Evolutionary conservation across 352 stramenopile species (phyloP).

Genomic region (Phytophthora sp.): DNA sequence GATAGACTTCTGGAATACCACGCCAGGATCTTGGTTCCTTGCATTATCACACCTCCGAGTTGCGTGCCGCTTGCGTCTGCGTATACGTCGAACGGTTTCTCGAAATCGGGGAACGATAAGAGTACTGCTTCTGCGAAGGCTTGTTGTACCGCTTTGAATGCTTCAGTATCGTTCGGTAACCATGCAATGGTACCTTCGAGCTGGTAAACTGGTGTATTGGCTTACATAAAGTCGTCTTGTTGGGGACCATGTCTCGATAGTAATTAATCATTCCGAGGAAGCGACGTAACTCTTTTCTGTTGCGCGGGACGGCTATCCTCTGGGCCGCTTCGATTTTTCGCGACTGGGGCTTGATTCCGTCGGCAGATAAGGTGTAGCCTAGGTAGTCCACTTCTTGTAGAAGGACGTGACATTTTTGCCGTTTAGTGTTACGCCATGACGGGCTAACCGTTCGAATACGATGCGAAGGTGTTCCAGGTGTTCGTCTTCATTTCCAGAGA

Average conservation of each 20-base stretch:
- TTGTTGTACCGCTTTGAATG: too few species aligned
- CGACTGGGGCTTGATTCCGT: not conserved
- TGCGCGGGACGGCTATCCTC: not conserved
- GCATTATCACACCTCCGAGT: too few species aligned
- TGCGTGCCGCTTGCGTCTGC: too few species aligned
- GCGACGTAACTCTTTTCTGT: conserved; percentile 1
- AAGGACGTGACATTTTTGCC: not conserved
- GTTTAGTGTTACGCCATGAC: too few species aligned
- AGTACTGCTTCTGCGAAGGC: too few species aligned
- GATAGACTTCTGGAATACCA: not conserved
- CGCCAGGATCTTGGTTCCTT: too few species aligned
- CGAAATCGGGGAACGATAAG: too few species aligned
- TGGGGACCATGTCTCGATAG: conserved; percentile 17
- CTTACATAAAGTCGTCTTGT: too few species aligned
- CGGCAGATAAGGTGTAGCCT: not conserved
- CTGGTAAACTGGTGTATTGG: not conserved
- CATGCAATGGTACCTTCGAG: not conserved
- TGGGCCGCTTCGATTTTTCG: not conserved
- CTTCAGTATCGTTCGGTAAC: not conserved
- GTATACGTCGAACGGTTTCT: too few species aligned
- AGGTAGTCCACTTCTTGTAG: not conserved
- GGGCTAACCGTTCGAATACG: not conserved
- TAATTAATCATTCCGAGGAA: conserved; percentile 26
- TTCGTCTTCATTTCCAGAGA: conserved; percentile 1
- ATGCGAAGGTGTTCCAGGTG: not conserved